These are phyloP conservation scores for Ambrosiella cleistominuta DNA, from an alignment of 2,329 filamentous ascomycete species.

Conservation along the genomic window DNA sequence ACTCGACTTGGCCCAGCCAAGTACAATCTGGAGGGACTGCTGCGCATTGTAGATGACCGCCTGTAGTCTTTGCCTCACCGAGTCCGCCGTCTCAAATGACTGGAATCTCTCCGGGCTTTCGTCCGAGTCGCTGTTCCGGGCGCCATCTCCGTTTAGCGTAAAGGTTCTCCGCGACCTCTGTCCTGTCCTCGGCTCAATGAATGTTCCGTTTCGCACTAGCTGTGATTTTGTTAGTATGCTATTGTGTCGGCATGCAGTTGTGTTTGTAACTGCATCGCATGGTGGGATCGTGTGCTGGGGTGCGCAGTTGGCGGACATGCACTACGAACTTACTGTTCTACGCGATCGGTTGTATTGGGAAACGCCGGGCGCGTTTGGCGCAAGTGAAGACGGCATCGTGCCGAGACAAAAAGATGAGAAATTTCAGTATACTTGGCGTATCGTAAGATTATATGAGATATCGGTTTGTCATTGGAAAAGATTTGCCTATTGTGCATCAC, in stretches of 20 bases:
- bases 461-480: neutral
- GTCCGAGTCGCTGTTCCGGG: constrained; percentile 17
- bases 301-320: neutral
- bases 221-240: constrained; percentile 17
- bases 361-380: neutral
- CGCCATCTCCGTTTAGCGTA: constrained; percentile 35
- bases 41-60: constrained; percentile 23
- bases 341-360: neutral
- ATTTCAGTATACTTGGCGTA: neutral
- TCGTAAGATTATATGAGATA: neutral
- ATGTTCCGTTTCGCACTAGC: constrained; percentile 70
- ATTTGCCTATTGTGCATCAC: neutral
- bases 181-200: constrained; percentile 72
- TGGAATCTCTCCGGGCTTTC: constrained; percentile 19
- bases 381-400: constrained; percentile 6
- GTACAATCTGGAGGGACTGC: constrained; percentile 24
- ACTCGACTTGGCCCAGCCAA: constrained; percentile 49
- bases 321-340: neutral
- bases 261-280: neutral
- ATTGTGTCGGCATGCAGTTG: too few relatives aligned
- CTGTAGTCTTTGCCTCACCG: constrained; percentile 21
- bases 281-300: neutral
- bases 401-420: neutral
- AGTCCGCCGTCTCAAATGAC: constrained; percentile 22
- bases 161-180: constrained; percentile 68